Evolutionary conservation across 2,329 filamentous ascomycete species (phyloP), one percentile per base, ranked within the genome.

Genomic region (Alternaria sp.): DNA sequence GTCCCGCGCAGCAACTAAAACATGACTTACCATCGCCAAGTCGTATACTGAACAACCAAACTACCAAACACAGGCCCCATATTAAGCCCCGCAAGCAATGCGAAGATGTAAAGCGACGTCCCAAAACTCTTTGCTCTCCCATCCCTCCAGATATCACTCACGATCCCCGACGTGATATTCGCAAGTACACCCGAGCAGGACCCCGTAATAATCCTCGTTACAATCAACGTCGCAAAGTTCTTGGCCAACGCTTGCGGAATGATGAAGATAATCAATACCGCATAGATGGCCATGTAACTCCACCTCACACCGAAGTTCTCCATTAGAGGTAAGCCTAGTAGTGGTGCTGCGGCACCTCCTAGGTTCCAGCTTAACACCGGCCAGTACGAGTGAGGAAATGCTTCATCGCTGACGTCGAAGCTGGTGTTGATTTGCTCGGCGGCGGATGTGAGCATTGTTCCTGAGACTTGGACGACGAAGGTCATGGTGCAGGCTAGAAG

Each of bases 51-150:
- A 18, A 81, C 71, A 25, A 82, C 79, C 1, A 79, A 74, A 33
- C 77, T 78, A 3, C 82, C 82, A 14, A 84, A 76, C 7, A 84
- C 82, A 2, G 82, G 83, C 1, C 83, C 83, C 28, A 83, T 72
- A 8, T 78, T 82, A 18, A 84, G 75, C 1, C 83, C 82, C 11
- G 81, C 75, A 6, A 84, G 78, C 30, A 82, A 77, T 0, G 79
- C 80, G 30, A 82, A 81, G 0, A 82, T 82, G 41, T 81, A 84
- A 10, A 84, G 68, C 0, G 80, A 81, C 69, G 82, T 83, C 0
- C 78, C 79, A 43, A 83, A 72, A 59, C 82, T 83, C 18, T 82
- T 79, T 2, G 75, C 78, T 18, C 73, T 71, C 0, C 80, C 75
- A 1, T 79, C 76, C 15, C 71, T 66, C 82, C 82, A 80, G 15